These are phyloP conservation scores for Protea cynaroides DNA, from an alignment of 164 flowering plant genomes.

Conservation along the genomic window DNA sequence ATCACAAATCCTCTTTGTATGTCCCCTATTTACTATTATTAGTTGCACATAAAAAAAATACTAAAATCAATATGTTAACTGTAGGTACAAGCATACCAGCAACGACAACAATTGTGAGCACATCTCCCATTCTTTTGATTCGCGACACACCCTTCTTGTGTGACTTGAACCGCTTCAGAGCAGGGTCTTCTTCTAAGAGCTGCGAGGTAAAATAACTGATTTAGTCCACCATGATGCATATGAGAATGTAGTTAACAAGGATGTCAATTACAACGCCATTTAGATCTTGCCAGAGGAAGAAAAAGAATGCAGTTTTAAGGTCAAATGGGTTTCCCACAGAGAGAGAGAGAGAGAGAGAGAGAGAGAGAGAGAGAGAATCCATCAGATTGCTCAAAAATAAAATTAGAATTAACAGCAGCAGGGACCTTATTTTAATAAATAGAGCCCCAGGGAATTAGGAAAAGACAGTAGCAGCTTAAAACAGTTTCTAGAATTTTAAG, in stretches of 20 bases:
- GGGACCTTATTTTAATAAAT: no score
- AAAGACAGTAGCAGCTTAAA: no score
- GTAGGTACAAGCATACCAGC: slow-evolving; percentile 46
- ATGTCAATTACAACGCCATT: background rate
- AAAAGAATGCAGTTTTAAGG: no score
- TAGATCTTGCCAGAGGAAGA: background rate
- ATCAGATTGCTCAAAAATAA: no score
- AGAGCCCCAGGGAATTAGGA: no score
- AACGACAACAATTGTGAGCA: slow-evolving; percentile 60
- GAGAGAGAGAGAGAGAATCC: no score
- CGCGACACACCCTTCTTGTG: slow-evolving; percentile 44
- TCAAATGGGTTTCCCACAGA: no score
- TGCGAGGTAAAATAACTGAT: slow-evolving; percentile 20
- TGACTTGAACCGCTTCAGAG: slow-evolving; percentile 69
- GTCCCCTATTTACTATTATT: background rate
- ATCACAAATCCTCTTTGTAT: no score
- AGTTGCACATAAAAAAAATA: background rate
- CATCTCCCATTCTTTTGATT: slow-evolving; percentile 65
- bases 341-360: no score
- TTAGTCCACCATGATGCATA: background rate
- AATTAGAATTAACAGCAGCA: no score
- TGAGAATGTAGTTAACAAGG: background rate
- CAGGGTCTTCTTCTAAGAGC: slow-evolving; percentile 78
- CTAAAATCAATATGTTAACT: background rate
- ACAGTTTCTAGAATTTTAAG: no score